Evolutionary conservation across 495 filamentous ascomycete genomes (phyloP).

Genomic region (Baudoinia panamericana): DNA sequence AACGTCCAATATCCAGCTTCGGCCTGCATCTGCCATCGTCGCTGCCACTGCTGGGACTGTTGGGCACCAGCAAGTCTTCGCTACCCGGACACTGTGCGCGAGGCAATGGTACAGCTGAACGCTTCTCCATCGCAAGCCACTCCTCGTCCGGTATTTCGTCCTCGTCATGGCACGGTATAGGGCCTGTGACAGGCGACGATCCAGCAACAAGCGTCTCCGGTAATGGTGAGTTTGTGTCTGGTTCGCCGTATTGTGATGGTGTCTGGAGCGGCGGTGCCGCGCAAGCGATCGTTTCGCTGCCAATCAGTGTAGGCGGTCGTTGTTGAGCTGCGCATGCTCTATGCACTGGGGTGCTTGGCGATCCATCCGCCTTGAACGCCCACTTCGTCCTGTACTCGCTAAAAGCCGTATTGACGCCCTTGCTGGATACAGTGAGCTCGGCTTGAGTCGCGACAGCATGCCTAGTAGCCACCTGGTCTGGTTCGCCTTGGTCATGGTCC

Average conservation of each 20-base stretch:
- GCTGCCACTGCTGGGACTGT: constrained; percentile 48
- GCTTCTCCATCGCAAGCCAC: constrained; percentile 1
- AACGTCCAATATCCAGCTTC: constrained; percentile 24
- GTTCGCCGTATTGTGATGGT: not conserved
- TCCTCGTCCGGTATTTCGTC: constrained; percentile 8
- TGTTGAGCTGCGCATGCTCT: constrained; percentile 1
- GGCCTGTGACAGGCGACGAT: constrained; percentile 3
- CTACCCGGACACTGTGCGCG: constrained; percentile 39
- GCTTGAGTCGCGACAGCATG: constrained; percentile 1
- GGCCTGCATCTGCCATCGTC: constrained; percentile 13
- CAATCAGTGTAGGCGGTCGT: not conserved
- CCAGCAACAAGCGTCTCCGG: constrained; percentile 1
- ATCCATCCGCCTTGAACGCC: constrained; percentile 1
- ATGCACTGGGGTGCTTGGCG: not conserved
- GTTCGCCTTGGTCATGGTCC: constrained; percentile 8
- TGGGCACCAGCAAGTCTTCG: constrained; percentile 61
- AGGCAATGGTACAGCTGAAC: constrained; percentile 2
- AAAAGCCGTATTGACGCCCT: constrained; percentile 11
- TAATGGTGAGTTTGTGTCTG: not conserved
- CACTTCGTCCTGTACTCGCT: constrained; percentile 7
- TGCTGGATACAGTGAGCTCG: constrained; percentile 8
- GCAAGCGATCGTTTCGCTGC: too few species aligned
- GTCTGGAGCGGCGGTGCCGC: constrained; percentile 1
- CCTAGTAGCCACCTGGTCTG: constrained; percentile 7
- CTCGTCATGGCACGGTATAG: not conserved